Conservation (phyloP, 441 rosid genomes). For the Erodium moschatum region DNA sequence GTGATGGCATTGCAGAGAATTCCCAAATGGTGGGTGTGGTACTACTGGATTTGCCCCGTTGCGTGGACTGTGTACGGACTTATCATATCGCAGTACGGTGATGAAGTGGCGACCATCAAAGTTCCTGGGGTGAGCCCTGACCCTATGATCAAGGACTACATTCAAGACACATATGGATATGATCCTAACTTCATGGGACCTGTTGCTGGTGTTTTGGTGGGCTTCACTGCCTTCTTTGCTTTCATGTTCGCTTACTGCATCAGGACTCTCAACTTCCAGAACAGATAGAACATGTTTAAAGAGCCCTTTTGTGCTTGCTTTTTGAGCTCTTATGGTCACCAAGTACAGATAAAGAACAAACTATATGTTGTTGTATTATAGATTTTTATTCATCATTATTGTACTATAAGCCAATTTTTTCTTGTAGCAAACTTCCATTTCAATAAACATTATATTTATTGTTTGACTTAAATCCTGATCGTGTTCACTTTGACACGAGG, state of each 20-base stretch:
- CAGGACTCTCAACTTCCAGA: constrained; percentile 59
- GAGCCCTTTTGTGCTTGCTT: too few relatives aligned
- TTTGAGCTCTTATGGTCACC: too few relatives aligned
- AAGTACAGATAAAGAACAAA: too few relatives aligned
- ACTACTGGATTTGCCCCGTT: constrained; percentile 74
- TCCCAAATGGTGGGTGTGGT: constrained; percentile 92
- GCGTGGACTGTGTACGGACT: constrained; percentile 85
- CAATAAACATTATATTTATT: too few relatives aligned
- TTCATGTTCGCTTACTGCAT: constrained; percentile 60
- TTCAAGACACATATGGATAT: constrained; percentile 45
- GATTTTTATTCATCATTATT: too few relatives aligned
- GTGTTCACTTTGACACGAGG: too few relatives aligned
- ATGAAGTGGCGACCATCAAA: constrained; percentile 32
- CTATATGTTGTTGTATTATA: too few relatives aligned
- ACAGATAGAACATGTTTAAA: not conserved
- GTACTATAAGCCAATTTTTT: too few relatives aligned
- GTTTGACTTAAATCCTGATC: too few relatives aligned
- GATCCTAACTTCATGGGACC: constrained; percentile 55
- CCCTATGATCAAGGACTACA: constrained; percentile 37
- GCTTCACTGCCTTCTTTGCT: constrained; percentile 58
- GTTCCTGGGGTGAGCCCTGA: constrained; percentile 33
- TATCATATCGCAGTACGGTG: constrained; percentile 65
- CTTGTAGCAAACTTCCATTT: too few relatives aligned
- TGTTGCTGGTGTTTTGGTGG: constrained; percentile 60
- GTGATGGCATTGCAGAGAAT: too few relatives aligned